Conservation (phyloP, 1,284 basidiomycete genomes). For the Boletus sp. region DNA sequence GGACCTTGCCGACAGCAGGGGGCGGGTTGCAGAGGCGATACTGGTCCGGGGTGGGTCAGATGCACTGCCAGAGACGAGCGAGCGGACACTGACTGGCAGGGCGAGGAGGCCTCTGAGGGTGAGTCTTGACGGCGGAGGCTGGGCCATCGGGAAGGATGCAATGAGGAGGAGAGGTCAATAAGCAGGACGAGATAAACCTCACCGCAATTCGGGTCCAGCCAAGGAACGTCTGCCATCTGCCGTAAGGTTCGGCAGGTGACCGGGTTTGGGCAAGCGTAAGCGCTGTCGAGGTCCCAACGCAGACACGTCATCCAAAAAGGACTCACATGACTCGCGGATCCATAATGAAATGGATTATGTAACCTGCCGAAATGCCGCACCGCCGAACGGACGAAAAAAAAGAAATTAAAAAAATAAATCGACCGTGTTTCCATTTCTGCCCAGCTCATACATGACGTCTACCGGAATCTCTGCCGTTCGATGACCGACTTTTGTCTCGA, state of each 20-base stretch:
- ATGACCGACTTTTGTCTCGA: conserved; percentile 75
- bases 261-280: conserved; percentile 8
- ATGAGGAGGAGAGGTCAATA: neutral
- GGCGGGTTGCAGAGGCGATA: conserved; percentile 70
- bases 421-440: too few relatives aligned
- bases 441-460: conserved; percentile 19
- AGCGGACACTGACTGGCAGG: conserved; percentile 43
- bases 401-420: neutral
- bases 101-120: conserved; percentile 49
- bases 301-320: conserved; percentile 6
- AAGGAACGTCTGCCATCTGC: conserved; percentile 11
- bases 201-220: conserved; percentile 8
- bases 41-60: conserved; percentile 32
- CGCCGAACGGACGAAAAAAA: conserved; percentile 9
- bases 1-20: conserved; percentile 63
- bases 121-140: conserved; percentile 53
- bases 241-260: conserved; percentile 13
- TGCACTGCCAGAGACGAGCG: neutral
- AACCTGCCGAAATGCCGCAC: conserved; percentile 6
- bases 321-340: conserved; percentile 5
- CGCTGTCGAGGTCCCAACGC: conserved; percentile 26
- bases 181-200: conserved; percentile 19
- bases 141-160: conserved; percentile 24
- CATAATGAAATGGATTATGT: neutral
- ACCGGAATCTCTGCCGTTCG: conserved; percentile 68